Evolutionary conservation across 495 filamentous ascomycete genomes (phyloP), one percentile per base, ranked within the genome.

Genomic region (Platismatia glauca): DNA sequence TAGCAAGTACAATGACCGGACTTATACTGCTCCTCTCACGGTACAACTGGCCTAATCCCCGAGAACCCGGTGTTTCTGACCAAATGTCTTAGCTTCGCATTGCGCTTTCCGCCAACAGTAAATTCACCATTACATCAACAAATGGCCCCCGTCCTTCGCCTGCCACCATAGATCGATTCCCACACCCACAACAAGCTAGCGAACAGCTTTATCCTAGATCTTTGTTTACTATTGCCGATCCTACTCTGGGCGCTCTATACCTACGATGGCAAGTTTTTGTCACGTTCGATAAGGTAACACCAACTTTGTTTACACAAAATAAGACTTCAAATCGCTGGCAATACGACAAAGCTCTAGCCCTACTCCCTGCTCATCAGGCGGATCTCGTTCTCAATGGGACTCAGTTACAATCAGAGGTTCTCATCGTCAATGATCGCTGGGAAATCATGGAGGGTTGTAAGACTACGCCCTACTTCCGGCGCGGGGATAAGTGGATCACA

Each of bases 371-470:
- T 39, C 55, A 22, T 27, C 52, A 22, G 29, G 8, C n/a, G 33
- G 48, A n/a, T 34, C 46, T 5, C 20, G 37, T 29, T 22, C 20
- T 27, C 29, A 57, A 56, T 7, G 6, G 5, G 12, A 12, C n/a
- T 29, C 7, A 35, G 7, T 43, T 64, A 11, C 46, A 59, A 4
- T 44, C 39, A 37, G 68, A 70, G 48, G 62, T 68, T 29, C 76
- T 97, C 34, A 69, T 96, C 33, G 77, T 90, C 59, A 90, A 89
- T 69, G 72, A 73, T 2, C 69, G 79, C 29, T 81, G 81, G 3
- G 82, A 90, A 60, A 73, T 95, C 12, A 95, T 95, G 86, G 94
- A 98, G 70, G 90, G 90, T 22, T 91, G 86, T 66, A 81, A 88
- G 34, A 89, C 88, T 3, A 94, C 86, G 16, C 82, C 88, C 2